Evolutionary conservation across 2,329 filamentous ascomycete genomes (phyloP).

Genomic region (Neopestalotiopsis clavispora): DNA sequence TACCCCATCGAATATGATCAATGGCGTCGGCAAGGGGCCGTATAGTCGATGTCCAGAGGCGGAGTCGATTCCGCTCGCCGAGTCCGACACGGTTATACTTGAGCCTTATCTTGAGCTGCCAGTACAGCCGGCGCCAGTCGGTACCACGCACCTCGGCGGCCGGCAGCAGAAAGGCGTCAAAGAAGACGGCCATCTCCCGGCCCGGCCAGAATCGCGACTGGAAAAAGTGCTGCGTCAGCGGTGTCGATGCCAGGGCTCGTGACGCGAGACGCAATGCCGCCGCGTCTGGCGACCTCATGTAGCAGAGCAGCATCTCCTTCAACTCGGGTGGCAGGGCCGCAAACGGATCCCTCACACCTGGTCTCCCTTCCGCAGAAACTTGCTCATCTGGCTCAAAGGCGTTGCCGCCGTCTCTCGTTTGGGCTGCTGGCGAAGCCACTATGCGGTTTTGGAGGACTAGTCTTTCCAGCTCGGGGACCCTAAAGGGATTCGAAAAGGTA

Average conservation of each 20-base stretch:
- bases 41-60: slow-evolving; percentile 31
- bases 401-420: background rate
- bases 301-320: slow-evolving; percentile 28
- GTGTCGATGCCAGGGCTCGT: slow-evolving; percentile 24
- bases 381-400: background rate
- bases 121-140: slow-evolving; percentile 29
- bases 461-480: slow-evolving; percentile 27
- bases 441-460: slow-evolving; percentile 21
- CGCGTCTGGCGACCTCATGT: slow-evolving; percentile 23
- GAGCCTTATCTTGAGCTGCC: slow-evolving; percentile 21
- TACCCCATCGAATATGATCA: slow-evolving; percentile 17
- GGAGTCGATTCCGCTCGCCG: slow-evolving; percentile 28
- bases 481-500: slow-evolving; percentile 28
- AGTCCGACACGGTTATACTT: slow-evolving; percentile 24
- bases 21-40: slow-evolving; percentile 25
- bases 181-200: slow-evolving; percentile 27
- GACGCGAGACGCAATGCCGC: slow-evolving; percentile 28
- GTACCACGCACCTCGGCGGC: slow-evolving; percentile 19
- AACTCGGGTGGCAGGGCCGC: slow-evolving; percentile 26
- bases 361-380: background rate
- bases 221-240: slow-evolving; percentile 30
- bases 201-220: slow-evolving; percentile 30
- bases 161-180: slow-evolving; percentile 28
- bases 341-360: slow-evolving; percentile 24
- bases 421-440: background rate